A percentile compares a stretch with the other conserved stretches of the same genome.
These are phyloP conservation scores for Lepidium africanum DNA, from an alignment of 345 rosid species.

Conservation along the genomic window DNA sequence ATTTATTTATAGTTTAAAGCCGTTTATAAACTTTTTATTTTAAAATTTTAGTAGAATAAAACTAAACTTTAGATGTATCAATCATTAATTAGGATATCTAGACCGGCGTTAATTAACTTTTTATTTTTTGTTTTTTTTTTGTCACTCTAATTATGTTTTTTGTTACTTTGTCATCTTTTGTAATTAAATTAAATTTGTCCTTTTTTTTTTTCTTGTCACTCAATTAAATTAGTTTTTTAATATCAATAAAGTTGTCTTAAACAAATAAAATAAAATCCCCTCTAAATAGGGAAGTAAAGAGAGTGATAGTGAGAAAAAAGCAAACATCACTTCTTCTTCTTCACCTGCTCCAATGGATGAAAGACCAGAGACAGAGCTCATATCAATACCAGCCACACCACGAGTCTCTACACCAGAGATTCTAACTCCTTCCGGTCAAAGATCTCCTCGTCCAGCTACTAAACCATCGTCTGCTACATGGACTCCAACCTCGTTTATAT, in stretches of 20 bases:
- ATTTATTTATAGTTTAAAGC: no score
- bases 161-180: neutral
- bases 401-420: conserved; percentile 93
- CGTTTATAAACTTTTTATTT: no score
- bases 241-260: neutral
- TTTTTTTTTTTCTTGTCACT: no score
- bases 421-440: conserved; percentile 85
- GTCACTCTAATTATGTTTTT: neutral
- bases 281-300: neutral
- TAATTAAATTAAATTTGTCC: neutral
- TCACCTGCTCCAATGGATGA: conserved; percentile 48
- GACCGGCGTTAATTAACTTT: no score
- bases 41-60: no score
- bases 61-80: no score
- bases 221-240: neutral
- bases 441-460: conserved; percentile 87
- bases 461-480: conserved; percentile 63
- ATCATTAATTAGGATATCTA: no score
- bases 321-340: neutral
- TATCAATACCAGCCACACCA: conserved; percentile 95
- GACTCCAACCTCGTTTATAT: conserved; percentile 96
- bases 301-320: neutral
- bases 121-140: no score
- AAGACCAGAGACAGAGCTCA: conserved; percentile 97
- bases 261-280: neutral